These are phyloP conservation scores for Pleurotus tuoliensis DNA, from an alignment of 768 basidiomycete genomes.

Conservation along the genomic window DNA sequence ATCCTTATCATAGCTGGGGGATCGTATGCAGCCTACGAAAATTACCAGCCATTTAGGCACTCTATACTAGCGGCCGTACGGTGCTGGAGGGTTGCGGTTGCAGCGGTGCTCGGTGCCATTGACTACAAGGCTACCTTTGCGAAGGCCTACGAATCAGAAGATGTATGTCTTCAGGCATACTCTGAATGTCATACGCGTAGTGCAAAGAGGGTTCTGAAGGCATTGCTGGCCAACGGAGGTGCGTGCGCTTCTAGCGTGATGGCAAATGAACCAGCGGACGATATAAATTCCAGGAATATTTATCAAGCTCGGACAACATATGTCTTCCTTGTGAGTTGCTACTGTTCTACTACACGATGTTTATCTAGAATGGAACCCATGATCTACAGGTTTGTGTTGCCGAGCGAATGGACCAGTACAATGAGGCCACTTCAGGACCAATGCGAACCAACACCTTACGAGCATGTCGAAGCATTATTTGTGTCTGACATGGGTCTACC, in stretches of 20 bases:
- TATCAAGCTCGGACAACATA: slow-evolving; percentile 89
- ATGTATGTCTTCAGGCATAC: slow-evolving; percentile 48
- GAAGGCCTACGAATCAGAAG: slow-evolving; percentile 44
- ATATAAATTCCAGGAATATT: slow-evolving; percentile 54
- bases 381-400: slow-evolving; percentile 34
- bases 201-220: slow-evolving; percentile 71
- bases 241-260: slow-evolving; percentile 18
- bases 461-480: slow-evolving; percentile 75
- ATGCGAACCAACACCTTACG: slow-evolving; percentile 84
- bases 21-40: slow-evolving; percentile 55
- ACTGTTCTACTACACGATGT: not conserved
- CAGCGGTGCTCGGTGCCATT: slow-evolving; percentile 58
- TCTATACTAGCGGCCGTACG: slow-evolving; percentile 67
- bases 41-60: slow-evolving; percentile 72
- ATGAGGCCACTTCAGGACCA: slow-evolving; percentile 78
- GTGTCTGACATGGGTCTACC: slow-evolving; percentile 70
- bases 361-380: not conserved
- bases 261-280: not conserved
- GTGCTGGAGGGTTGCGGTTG: slow-evolving; percentile 75
- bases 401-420: slow-evolving; percentile 47
- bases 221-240: slow-evolving; percentile 90
- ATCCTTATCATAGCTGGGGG: slow-evolving; percentile 31
- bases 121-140: slow-evolving; percentile 73
- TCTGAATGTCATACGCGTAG: slow-evolving; percentile 84
- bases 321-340: slow-evolving; percentile 51